Evolutionary conservation across 192 early-diverging fungal genomes (phyloP), one percentile per base, ranked within the genome.

Genomic region (Ramicandelaber brevisporus): DNA sequence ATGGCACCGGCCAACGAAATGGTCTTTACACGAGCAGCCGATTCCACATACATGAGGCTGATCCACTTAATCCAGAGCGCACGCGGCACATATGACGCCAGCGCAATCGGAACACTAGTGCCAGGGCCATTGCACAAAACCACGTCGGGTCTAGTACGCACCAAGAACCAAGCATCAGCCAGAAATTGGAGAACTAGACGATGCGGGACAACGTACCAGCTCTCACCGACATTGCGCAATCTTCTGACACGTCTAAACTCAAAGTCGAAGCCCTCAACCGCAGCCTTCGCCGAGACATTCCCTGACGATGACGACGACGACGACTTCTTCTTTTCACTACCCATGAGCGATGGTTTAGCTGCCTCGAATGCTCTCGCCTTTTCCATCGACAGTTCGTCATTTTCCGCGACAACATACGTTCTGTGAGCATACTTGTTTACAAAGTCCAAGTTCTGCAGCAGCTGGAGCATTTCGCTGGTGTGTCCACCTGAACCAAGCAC

Each of bases 71-170:
- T 30, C 5, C 59, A 57, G 5, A 72, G 15, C 6, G 73, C 68
- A 30, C 62, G 55, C 10, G 57, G 51, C 29, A 77, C 13, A 43
- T 66, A 58, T 2, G 73, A 64, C 2, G 59, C 40, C 12, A 72
- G 14, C 19, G 68, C 59, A 5, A 81, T 44, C 1, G 81, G 63
- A 1, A 90, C 57, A 34, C 84, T 87, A 27, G 68, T 87, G 4
- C 78, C 86, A 0, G 86, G 86, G 0, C 86, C 86, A 57, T 90
- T 90, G 42, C 75, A 83, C 19, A 90, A 26, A 5, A 80, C n/a
- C n/a, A n/a, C n/a, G n/a, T n/a, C n/a, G n/a, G n/a, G n/a, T n/a
- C n/a, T n/a, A n/a, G n/a, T n/a, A n/a, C n/a, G n/a, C n/a, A n/a
- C n/a, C n/a, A n/a, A n/a, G n/a, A n/a, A n/a, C n/a, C n/a, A n/a